phyloP scores from a whole-genome alignment of 345 rosid species.

The Hypericum androsaemum region DNA sequence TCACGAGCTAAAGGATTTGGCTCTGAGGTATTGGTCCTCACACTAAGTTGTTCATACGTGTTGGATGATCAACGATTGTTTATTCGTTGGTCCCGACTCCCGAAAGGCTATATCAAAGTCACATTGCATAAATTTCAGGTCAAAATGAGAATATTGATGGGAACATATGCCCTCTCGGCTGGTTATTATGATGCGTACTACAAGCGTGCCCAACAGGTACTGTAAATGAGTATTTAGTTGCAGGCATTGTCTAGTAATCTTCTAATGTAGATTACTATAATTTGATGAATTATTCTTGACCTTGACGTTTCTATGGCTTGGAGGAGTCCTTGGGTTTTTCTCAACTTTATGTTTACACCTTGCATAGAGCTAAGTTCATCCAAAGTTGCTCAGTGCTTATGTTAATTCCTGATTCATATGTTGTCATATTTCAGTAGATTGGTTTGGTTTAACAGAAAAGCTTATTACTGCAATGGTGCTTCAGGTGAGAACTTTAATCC shows the following conservation, averaged over 20 bases:
- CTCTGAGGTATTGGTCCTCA: conserved; percentile 39
- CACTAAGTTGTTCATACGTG: not conserved
- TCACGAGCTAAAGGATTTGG: conserved; percentile 89
- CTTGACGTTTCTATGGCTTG: too few relatives aligned
- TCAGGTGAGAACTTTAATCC: conserved; percentile 74
- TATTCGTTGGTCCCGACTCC: not conserved
- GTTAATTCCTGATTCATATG: too few relatives aligned
- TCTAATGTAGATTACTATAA: too few relatives aligned
- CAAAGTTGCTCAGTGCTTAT: too few relatives aligned
- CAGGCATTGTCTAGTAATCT: too few relatives aligned
- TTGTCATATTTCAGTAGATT: not conserved
- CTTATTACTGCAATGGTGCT: conserved; percentile 20
- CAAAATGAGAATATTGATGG: conserved; percentile 93
- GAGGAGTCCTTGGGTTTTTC: too few relatives aligned
- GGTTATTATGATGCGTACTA: conserved; percentile 94
- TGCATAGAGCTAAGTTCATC: too few relatives aligned
- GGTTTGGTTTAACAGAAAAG: conserved; percentile 16
- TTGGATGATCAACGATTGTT: not conserved
- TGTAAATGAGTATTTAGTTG: not conserved
- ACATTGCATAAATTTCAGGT: conserved; percentile 34
- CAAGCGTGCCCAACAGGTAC: conserved; percentile 93
- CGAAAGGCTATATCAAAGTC: not conserved
- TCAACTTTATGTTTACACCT: too few relatives aligned
- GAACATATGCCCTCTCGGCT: conserved; percentile 89
- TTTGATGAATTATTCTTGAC: too few relatives aligned